Conservation (phyloP, 225 moss, liverwort and hornwort genomes). For the Pseudisothecium myosuroides region DNA sequence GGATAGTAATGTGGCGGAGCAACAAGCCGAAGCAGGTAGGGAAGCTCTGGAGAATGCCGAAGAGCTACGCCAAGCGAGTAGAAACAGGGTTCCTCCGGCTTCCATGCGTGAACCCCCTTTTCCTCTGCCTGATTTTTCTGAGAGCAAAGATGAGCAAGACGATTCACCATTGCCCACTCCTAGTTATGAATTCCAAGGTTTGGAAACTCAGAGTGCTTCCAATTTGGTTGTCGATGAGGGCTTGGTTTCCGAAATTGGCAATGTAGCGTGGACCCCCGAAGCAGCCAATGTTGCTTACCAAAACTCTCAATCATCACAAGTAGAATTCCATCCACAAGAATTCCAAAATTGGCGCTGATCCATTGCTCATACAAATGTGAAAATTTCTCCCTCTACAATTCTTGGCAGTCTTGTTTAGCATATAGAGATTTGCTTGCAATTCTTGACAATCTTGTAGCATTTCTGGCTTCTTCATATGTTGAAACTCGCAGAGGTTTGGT, state of each 20-base stretch:
- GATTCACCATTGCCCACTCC: fast-evolving
- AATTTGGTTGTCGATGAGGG: fast-evolving
- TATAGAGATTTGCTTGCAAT: no score
- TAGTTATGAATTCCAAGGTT: background rate
- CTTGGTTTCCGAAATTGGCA: fast-evolving
- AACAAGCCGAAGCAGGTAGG: background rate
- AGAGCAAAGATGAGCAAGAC: background rate
- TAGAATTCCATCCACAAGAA: fast-evolving
- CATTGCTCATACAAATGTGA: no score
- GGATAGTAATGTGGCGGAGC: background rate
- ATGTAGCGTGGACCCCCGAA: background rate
- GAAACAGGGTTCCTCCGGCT: background rate
- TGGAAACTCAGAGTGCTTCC: background rate
- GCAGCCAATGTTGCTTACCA: fast-evolving
- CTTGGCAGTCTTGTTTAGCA: no score
- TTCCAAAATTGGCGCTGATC: background rate
- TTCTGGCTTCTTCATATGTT: no score
- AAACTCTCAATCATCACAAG: fast-evolving
- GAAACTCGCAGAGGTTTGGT: no score
- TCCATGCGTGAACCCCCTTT: background rate
- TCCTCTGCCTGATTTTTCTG: background rate
- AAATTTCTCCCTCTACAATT: no score
- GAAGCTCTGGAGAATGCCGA: fast-evolving
- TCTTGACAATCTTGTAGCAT: no score
- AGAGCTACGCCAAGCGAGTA: fast-evolving